phyloP scores from a whole-genome alignment of 2,329 filamentous ascomycete species.

The Aphanoascus verrucosus region DNA sequence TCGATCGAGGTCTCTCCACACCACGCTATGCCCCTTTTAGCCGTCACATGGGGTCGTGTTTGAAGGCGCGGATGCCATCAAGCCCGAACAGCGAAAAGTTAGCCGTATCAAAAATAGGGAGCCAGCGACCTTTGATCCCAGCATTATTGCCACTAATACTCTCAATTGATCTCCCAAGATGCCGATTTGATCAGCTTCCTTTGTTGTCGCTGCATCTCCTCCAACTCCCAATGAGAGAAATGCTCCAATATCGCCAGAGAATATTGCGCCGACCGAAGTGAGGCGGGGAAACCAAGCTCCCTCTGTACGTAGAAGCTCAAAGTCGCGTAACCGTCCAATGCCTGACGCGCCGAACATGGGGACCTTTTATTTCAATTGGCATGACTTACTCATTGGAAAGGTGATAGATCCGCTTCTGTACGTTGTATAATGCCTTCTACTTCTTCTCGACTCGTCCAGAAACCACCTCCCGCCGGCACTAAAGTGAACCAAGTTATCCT shows the following conservation, averaged over 20 bases:
- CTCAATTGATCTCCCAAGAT: slow-evolving; percentile 4
- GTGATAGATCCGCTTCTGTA: slow-evolving; percentile 7
- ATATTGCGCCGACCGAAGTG: slow-evolving; percentile 8
- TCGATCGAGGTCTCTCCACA: neutral
- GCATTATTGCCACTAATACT: neutral
- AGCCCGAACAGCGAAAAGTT: slow-evolving; percentile 4
- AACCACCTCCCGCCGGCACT: slow-evolving; percentile 42
- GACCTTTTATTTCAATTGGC: neutral
- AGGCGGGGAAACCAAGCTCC: slow-evolving; percentile 10
- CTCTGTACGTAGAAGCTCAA: slow-evolving; percentile 9
- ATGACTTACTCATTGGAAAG: slow-evolving; percentile 9
- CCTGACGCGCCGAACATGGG: neutral
- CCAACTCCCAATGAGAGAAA: slow-evolving; percentile 5
- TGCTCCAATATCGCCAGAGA: slow-evolving; percentile 2
- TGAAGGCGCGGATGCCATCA: neutral
- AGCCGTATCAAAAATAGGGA: neutral
- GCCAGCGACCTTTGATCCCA: too few relatives aligned
- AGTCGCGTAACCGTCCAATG: slow-evolving; percentile 7
- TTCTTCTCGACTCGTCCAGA: slow-evolving; percentile 14
- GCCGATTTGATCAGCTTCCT: neutral
- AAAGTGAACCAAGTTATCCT: slow-evolving; percentile 83
- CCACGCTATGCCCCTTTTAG: slow-evolving; percentile 5
- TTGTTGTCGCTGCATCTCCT: neutral
- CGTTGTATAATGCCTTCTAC: slow-evolving; percentile 9
- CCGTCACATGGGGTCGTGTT: slow-evolving; percentile 3